phyloP scores from a whole-genome alignment of 305 asterid species.

The Solanum chacoense region DNA sequence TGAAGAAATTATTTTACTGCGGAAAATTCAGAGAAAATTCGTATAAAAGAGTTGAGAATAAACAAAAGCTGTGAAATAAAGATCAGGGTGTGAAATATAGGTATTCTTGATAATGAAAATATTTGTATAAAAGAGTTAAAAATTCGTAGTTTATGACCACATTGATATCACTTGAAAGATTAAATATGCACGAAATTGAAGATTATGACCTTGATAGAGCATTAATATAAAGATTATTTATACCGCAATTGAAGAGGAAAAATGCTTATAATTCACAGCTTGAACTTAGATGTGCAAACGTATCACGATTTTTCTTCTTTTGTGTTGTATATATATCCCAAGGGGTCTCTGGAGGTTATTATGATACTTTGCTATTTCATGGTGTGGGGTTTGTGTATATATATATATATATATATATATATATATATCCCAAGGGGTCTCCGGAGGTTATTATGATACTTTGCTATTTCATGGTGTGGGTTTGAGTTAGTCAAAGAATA shows the following conservation, averaged over 20 bases:
- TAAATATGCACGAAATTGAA: not conserved
- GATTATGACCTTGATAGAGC: not conserved
- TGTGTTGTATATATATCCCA: not conserved
- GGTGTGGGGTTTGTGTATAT: not conserved
- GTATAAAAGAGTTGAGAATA: not conserved
- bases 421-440: not conserved
- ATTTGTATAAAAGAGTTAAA: not conserved
- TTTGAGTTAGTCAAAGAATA: not conserved
- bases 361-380: not conserved
- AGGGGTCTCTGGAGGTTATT: not conserved
- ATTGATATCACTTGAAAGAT: not conserved
- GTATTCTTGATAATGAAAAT: not conserved
- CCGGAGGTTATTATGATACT: not conserved
- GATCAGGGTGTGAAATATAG: not conserved
- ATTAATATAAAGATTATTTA: not conserved
- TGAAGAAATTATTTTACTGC: not conserved
- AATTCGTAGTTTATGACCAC: not conserved
- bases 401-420: not conserved
- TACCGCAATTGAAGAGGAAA: not conserved
- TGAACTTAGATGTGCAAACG: not conserved
- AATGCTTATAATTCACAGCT: not conserved
- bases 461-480: not conserved
- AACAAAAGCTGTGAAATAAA: not conserved
- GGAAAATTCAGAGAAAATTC: not conserved
- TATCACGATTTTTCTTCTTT: not conserved